Percentiles rank a stretch among this genome's conserved stretches.
Conservation (phyloP, 148 eudicot genomes). For the Vaccinium vitisidaea region DNA sequence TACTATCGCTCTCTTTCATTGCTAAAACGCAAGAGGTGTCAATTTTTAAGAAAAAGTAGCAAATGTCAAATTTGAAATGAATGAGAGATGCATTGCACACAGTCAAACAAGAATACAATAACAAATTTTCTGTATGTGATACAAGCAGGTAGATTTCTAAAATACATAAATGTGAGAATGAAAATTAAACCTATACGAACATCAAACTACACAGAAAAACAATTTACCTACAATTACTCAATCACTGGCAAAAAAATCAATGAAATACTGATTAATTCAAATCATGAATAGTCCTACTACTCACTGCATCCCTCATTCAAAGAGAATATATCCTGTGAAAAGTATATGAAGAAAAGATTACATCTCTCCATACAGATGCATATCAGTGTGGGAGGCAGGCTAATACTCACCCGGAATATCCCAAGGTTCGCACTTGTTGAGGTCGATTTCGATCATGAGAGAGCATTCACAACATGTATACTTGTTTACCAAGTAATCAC, state of each 20-base stretch:
- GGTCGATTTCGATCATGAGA: conserved; percentile 74
- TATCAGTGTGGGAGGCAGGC: not conserved
- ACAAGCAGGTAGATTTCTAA: not conserved
- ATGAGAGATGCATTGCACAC: conserved; percentile 8
- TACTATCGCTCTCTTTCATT: conserved; percentile 26
- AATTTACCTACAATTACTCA: not conserved
- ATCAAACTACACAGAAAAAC: not conserved
- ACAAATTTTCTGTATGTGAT: not conserved
- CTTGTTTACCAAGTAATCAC: conserved; percentile 78
- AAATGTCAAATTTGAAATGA: conserved; percentile 5
- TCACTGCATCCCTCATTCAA: not conserved
- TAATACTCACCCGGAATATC: conserved; percentile 66
- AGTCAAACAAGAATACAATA: not conserved
- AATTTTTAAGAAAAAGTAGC: conserved; percentile 28
- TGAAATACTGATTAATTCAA: not conserved
- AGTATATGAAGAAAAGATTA: not conserved
- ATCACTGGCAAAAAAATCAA: not conserved
- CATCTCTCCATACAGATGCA: not conserved
- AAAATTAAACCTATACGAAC: not conserved
- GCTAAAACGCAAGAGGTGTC: conserved; percentile 31
- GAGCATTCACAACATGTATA: conserved; percentile 36
- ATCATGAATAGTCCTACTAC: not conserved
- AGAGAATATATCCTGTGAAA: not conserved
- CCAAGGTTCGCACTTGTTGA: conserved; percentile 94
- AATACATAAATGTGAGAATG: not conserved